A percentile compares a stretch with the other conserved stretches of the same genome.
These are phyloP conservation scores for Moesziomyces parantarcticus DNA, from an alignment of 1,284 basidiomycete genomes.

Conservation along the genomic window DNA sequence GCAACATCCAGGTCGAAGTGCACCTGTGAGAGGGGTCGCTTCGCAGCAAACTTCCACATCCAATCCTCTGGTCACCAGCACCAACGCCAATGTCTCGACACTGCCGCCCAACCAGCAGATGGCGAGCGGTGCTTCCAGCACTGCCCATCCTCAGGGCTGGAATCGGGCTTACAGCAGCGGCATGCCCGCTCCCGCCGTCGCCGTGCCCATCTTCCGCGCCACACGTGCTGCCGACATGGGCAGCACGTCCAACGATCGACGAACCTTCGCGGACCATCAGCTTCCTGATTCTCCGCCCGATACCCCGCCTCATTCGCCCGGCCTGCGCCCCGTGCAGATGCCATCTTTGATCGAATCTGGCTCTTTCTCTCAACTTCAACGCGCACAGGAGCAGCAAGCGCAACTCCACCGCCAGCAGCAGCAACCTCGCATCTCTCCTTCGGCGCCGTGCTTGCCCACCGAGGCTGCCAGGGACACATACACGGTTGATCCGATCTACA, in stretches of 20 bases:
- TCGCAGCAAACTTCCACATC: conserved; percentile 40
- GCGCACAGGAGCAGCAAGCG: conserved; percentile 2
- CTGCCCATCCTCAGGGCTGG: conserved; percentile 17
- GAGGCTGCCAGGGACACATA: conserved; percentile 1
- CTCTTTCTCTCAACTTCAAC: conserved; percentile 11
- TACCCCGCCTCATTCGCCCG: conserved; percentile 51
- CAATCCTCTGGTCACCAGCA: background rate
- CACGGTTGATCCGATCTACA: conserved; percentile 31
- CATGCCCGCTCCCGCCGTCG: conserved; percentile 41
- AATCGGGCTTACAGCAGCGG: conserved; percentile 46
- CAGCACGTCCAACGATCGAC: conserved; percentile 3
- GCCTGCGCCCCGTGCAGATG: conserved; percentile 20
- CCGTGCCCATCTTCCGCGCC: conserved; percentile 44
- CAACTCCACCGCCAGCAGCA: conserved; percentile 1
- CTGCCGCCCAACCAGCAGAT: conserved; percentile 3
- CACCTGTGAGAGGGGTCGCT: conserved; percentile 62
- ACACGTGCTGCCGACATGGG: conserved; percentile 14
- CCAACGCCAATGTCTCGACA: background rate
- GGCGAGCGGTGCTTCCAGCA: background rate
- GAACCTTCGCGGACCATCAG: conserved; percentile 11
- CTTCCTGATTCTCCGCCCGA: conserved; percentile 53
- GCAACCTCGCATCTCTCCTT: background rate
- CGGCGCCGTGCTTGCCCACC: background rate
- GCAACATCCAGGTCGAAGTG: conserved; percentile 56
- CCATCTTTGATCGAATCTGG: conserved; percentile 13